These are phyloP conservation scores for Pleurotus pulmonarius DNA, from an alignment of 768 basidiomycete species.

Conservation along the genomic window DNA sequence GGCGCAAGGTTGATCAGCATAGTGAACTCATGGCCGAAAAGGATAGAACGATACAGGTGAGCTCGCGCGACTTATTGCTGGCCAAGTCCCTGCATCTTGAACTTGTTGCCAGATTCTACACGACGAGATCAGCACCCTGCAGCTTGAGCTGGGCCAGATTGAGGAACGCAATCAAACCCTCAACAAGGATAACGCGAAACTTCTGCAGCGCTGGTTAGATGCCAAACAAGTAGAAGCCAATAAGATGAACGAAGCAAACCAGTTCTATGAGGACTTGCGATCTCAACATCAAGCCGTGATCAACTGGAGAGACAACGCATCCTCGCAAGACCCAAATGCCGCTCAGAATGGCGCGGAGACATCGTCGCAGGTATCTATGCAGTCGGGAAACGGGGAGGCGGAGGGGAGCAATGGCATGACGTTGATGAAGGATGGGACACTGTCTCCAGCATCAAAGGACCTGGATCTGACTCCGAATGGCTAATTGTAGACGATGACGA, in stretches of 20 bases:
- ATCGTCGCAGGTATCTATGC: constrained; percentile 28
- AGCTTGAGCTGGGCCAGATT: constrained; percentile 87
- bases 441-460: constrained; percentile 64
- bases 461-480: constrained; percentile 92
- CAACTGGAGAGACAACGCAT: constrained; percentile 49
- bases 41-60: constrained; percentile 84
- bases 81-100: no score
- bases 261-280: constrained; percentile 86
- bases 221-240: constrained; percentile 91
- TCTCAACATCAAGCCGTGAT: constrained; percentile 62
- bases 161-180: constrained; percentile 85
- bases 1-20: constrained; percentile 80
- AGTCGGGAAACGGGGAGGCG: constrained; percentile 72
- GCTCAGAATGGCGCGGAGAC: constrained; percentile 23
- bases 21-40: constrained; percentile 84
- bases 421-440: constrained; percentile 69
- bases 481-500: constrained; percentile 50
- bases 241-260: constrained; percentile 91
- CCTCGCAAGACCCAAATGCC: constrained; percentile 16
- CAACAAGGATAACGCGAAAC: constrained; percentile 88
- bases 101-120: constrained; percentile 66
- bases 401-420: constrained; percentile 41
- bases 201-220: constrained; percentile 96
- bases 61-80: constrained; percentile 20
- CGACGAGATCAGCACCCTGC: constrained; percentile 91